Evolutionary conservation across 148 eudicot genomes (phyloP), one percentile per base, ranked within the genome.

Genomic region (Nepenthes gracilis): DNA sequence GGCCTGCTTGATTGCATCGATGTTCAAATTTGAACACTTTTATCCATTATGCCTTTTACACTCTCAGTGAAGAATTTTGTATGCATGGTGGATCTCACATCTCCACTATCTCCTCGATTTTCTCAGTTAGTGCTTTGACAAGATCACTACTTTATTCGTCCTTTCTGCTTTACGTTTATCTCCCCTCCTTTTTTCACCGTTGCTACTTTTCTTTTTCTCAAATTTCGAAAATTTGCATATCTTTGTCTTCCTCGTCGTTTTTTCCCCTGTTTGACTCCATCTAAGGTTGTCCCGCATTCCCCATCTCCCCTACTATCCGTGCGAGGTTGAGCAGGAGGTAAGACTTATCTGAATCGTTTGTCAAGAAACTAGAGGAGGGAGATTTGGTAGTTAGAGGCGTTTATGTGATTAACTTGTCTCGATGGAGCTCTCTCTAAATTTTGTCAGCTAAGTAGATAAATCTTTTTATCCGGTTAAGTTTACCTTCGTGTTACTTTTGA

Each of bases 101-200:
- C 63, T 45, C 63, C 43, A 43, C 63, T 43, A 40, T 60, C 47
- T 58, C 47, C 61, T 68, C 70, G 70, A 47, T 64, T 64, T 72
- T 43, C 45, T 71, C 63, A 69, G 73, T 48, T 64, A 76, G 64
- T 72, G 76, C 65, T 67, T 76, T 76, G 54, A 57, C 60, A 38
- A 65, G 61, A 57, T 54, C 56, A 52, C 62, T 5, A 61, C 53
- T 63, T 43, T 64, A 40, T 40, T 40, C 72, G 40, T 62, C 75
- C 63, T 68, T 64, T 64, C 49, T 36, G 49, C 73, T 61, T 57
- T 62, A 47, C 51, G 43, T 43, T 61, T 62, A 12, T 33, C 32
- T 43, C 15, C 33, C 36, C 36, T 57, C 35, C 63, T 47, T 12
- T 33, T 15, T 47, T 40, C 50, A 48, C 57, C 34, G 6, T 13